Base-by-base conservation (phyloP, 2,329 filamentous ascomycete species). In the Penicillium crustosum region DNA sequence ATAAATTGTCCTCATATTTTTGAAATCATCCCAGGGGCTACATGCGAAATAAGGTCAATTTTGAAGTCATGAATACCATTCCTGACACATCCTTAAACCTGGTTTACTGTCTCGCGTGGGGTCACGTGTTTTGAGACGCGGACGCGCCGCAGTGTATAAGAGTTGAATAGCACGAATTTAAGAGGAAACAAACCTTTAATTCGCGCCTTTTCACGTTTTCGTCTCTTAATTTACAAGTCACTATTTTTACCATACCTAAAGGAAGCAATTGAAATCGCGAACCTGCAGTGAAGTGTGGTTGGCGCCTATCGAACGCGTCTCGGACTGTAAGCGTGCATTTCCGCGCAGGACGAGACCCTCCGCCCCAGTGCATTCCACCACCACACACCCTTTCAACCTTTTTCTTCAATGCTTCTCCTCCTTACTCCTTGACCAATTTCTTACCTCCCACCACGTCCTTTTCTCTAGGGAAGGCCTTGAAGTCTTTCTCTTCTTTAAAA, bases 291-390 rank as follows among this genome's bases (percentile, higher is more conserved):
- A 68, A 72, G 67, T 61, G 69, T 72, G 63, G 66, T 65, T 66
- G 71, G 70, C 70, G 71, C 65, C 70, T 74, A 73, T 72, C 65
- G 71, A 74, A 74, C 72, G 72, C 72, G 72, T 74, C 71, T 73
- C 70, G 66, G 70, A 55, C 58, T 73, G 70, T 69, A 73, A 73
- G 70, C 72, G 71, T 74, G 72, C 71, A 72, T 72, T 73, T 73
- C 71, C 71, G 70, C 71, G 71, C 65, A 70, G 69, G 65, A 70
- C 65, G 58, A 72, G 69, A 71, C 70, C 61, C 66, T 68, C 68
- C 68, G 68, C 62, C 69, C 68, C 67, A 70, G 63, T 63, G 60
- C 69, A 73, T 73, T 73, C 70, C 69, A 72, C 64, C 57, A 64
- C 69, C 67, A 67, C 70, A 68, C 68, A 69, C 62, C 62, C 55